These are phyloP conservation scores for Starmera caribaea DNA, from an alignment of 805 yeast genomes.

Conservation along the genomic window DNA sequence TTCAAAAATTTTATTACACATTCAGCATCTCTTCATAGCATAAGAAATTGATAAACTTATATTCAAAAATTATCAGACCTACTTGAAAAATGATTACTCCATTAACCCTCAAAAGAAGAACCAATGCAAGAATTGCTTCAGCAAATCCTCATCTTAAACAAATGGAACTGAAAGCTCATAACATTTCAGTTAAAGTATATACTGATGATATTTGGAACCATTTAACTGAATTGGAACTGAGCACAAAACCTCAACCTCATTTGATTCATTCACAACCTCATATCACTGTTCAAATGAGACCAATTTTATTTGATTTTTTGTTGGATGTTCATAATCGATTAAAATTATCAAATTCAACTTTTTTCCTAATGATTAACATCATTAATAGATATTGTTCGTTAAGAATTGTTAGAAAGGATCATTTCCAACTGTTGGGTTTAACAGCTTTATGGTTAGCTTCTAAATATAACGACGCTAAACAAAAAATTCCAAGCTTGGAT, in stretches of 20 bases:
- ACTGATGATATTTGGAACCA: conserved; percentile 30
- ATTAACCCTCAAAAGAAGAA: conserved; percentile 14
- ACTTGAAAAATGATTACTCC: conserved; percentile 9
- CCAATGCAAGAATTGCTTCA: conserved; percentile 20
- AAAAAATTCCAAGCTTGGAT: conserved; percentile 45
- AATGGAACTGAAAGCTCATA: conserved; percentile 41
- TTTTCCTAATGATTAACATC: conserved; percentile 58
- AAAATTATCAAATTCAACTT: conserved; percentile 53
- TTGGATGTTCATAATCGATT: conserved; percentile 60
- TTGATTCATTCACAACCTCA: conserved; percentile 29
- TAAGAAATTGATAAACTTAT: too few relatives aligned
- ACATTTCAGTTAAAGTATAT: conserved; percentile 33
- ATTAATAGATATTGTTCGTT: conserved; percentile 82
- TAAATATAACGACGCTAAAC: conserved; percentile 62
- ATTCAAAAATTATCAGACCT: too few relatives aligned
- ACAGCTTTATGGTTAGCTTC: conserved; percentile 87
- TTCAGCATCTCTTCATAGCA: too few relatives aligned
- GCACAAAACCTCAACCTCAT: conserved; percentile 18
- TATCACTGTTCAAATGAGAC: conserved; percentile 49
- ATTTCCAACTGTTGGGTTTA: conserved; percentile 79
- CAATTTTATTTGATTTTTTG: conserved; percentile 70
- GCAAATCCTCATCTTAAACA: conserved; percentile 29
- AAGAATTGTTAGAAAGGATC: conserved; percentile 70
- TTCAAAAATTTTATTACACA: too few relatives aligned
- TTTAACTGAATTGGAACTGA: conserved; percentile 23